Conservation (phyloP, 1,139 yeast species). For the Zygosaccharomyces sapae region DNA sequence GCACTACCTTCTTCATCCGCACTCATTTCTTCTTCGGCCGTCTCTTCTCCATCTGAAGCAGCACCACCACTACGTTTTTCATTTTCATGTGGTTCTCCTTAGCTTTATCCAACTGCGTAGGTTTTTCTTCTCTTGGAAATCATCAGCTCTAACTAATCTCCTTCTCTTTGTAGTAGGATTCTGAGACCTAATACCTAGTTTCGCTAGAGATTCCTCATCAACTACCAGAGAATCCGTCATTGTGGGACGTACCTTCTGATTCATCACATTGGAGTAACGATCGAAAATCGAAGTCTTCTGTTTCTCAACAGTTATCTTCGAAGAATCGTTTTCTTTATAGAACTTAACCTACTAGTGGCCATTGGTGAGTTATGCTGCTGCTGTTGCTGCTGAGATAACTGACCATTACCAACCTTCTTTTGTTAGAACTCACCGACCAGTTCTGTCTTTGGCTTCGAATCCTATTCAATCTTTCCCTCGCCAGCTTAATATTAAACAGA, state of each 20-base stretch:
- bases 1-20: conserved; percentile 46
- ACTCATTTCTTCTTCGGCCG: conserved; percentile 38
- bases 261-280: conserved; percentile 34
- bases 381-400: conserved; percentile 1
- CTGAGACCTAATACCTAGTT: conserved; percentile 12
- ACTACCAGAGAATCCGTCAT: conserved; percentile 16
- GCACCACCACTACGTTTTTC: conserved; percentile 14
- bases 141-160: conserved; percentile 33
- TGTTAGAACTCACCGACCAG: conserved; percentile 26
- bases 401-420: conserved; percentile 9
- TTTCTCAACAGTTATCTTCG: conserved; percentile 55
- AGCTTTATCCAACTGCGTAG: conserved; percentile 27
- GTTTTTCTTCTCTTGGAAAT: conserved; percentile 12
- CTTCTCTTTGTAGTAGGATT: conserved; percentile 23
- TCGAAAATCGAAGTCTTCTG: conserved; percentile 50
- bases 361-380: conserved; percentile 11
- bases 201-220: conserved; percentile 19
- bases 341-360: conserved; percentile 15
- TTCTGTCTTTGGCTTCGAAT: conserved; percentile 31
- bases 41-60: conserved; percentile 35
- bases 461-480: conserved; percentile 47
- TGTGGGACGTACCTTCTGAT: conserved; percentile 17
- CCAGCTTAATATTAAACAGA: conserved; percentile 52
- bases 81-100: conserved; percentile 21
- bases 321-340: conserved; percentile 25